phyloP scores from a whole-genome alignment of 306 rosid species.

The Ziziphus jujuba region DNA sequence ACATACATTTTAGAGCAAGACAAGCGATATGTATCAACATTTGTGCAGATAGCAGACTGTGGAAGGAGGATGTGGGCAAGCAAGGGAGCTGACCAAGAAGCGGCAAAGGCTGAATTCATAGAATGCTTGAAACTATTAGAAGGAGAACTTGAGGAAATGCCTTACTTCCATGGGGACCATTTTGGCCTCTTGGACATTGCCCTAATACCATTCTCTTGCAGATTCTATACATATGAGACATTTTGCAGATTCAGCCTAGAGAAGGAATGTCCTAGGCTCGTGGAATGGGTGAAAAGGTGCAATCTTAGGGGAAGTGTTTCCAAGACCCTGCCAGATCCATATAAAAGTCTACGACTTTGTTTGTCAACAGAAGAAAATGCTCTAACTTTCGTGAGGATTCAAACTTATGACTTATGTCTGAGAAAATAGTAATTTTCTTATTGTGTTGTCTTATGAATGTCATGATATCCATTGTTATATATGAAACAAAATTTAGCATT shows the following conservation, averaged over 20 bases:
- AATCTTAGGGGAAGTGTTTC: constrained; percentile 15
- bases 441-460: too few species aligned
- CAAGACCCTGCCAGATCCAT: constrained; percentile 34
- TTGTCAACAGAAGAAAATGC: constrained; percentile 2
- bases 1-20: too few species aligned
- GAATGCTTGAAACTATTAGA: constrained; percentile 23
- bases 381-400: constrained; percentile 3
- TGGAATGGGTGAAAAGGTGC: constrained; percentile 24
- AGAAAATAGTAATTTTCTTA: too few species aligned
- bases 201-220: constrained; percentile 15
- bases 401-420: too few species aligned
- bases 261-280: constrained; percentile 15
- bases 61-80: constrained; percentile 16
- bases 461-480: too few species aligned
- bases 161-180: constrained; percentile 23
- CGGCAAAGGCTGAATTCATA: constrained; percentile 18
- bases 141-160: constrained; percentile 31
- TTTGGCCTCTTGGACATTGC: constrained; percentile 31
- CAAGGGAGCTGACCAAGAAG: constrained; percentile 27
- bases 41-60: not conserved
- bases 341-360: constrained; percentile 22
- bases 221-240: constrained; percentile 17
- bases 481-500: too few species aligned
- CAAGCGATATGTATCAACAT: too few species aligned
- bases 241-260: constrained; percentile 17